phyloP scores from a whole-genome alignment of 805 yeast species.

The Yamadazyma akitaensis region DNA sequence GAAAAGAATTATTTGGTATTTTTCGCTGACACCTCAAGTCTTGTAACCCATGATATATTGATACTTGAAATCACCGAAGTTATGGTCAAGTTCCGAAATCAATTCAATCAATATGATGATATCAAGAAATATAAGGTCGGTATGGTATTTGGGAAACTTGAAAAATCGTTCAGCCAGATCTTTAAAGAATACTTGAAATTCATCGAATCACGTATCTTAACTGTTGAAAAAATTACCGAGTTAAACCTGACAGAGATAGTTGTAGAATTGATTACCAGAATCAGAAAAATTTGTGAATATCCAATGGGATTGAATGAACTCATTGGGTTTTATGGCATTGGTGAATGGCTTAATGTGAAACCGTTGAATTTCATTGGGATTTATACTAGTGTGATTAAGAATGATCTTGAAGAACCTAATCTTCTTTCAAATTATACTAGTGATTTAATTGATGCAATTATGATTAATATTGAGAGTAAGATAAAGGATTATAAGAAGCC shows the following conservation, averaged over 20 bases:
- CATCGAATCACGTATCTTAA: constrained; percentile 50
- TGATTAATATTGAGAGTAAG: constrained; percentile 60
- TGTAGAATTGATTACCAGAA: constrained; percentile 65
- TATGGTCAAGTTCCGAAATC: constrained; percentile 21
- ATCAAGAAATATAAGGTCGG: constrained; percentile 11
- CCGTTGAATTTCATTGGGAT: constrained; percentile 49
- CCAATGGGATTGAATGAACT: constrained; percentile 48
- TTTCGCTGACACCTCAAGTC: constrained; percentile 10
- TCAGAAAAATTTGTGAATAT: constrained; percentile 64
- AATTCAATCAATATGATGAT: constrained; percentile 10
- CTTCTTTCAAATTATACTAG: constrained; percentile 65
- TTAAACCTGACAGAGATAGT: constrained; percentile 69
- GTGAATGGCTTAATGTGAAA: constrained; percentile 64
- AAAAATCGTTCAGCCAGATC: constrained; percentile 17
- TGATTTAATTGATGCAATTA: constrained; percentile 75
- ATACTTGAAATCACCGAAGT: constrained; percentile 47
- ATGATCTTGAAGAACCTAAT: constrained; percentile 41
- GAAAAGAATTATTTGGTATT: constrained; percentile 11
- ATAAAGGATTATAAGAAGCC: constrained; percentile 47
- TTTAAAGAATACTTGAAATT: constrained; percentile 55
- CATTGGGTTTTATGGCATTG: constrained; percentile 52
- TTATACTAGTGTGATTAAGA: constrained; percentile 47
- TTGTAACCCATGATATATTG: constrained; percentile 25
- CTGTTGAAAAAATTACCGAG: constrained; percentile 52
- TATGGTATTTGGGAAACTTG: constrained; percentile 7